These are phyloP conservation scores for Aspergillus versicolor DNA, from an alignment of 2,329 filamentous ascomycete species.

Conservation along the genomic window DNA sequence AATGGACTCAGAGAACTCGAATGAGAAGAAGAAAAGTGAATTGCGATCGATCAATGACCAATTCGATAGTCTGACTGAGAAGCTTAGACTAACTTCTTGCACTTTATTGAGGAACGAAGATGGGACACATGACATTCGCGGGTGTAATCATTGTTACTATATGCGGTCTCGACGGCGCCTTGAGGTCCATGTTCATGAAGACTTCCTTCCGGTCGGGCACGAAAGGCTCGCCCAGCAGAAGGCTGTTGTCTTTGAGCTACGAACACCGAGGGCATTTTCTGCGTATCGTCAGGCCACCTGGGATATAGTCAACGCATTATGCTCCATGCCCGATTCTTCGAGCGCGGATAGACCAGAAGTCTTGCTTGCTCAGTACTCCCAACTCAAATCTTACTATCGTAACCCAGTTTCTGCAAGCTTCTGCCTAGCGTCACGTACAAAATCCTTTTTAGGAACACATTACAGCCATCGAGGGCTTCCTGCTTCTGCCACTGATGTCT, in stretches of 20 bases:
- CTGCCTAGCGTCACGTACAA: conserved; percentile 47
- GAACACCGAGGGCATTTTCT: conserved; percentile 44
- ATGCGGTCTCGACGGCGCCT: conserved; percentile 38
- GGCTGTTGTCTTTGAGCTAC: conserved; percentile 54
- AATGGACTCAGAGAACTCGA: conserved; percentile 24
- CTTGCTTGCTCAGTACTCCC: conserved; percentile 33
- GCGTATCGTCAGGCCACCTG: conserved; percentile 56
- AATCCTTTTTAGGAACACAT: conserved; percentile 51
- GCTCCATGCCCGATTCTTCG: conserved; percentile 19
- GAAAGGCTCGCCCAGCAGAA: conserved; percentile 31
- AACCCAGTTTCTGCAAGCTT: conserved; percentile 21
- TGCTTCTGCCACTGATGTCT: conserved; percentile 42
- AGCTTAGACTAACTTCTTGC: conserved; percentile 42
- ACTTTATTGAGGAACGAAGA: conserved; percentile 21
- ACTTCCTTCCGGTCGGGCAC: conserved; percentile 44
- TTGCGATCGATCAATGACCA: conserved; percentile 31
- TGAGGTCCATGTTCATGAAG: conserved; percentile 50
- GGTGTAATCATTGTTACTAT: conserved; percentile 49
- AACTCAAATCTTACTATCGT: conserved; percentile 26
- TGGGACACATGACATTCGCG: conserved; percentile 30
- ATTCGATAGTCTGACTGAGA: conserved; percentile 33
- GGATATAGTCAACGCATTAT: conserved; percentile 44
- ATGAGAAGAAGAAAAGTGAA: conserved; percentile 40
- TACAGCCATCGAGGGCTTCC: conserved; percentile 46
- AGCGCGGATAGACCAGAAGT: conserved; percentile 20